phyloP scores from a whole-genome alignment of 345 rosid genomes.

The Salix caprea region DNA sequence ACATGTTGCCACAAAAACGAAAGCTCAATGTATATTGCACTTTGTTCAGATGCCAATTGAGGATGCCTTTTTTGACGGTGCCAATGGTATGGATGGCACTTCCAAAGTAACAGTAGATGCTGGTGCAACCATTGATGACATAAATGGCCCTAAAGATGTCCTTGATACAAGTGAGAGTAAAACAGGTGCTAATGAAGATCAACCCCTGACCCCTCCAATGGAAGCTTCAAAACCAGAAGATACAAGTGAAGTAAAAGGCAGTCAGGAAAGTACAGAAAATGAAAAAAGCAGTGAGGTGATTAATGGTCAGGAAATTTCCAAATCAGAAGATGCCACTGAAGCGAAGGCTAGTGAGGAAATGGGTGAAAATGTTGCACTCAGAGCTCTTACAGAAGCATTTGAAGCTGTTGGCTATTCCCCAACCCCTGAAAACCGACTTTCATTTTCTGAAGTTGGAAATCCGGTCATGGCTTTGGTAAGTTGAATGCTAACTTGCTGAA shows the following conservation, averaged over 20 bases:
- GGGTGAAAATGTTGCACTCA: conserved; percentile 54
- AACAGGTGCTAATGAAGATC: conserved; percentile 40
- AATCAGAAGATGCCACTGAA: conserved; percentile 37
- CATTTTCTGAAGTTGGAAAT: conserved; percentile 92
- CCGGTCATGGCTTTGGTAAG: conserved; percentile 99
- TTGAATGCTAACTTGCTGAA: not conserved
- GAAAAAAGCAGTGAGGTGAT: conserved; percentile 34
- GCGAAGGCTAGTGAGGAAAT: conserved; percentile 34
- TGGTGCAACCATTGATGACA: conserved; percentile 31
- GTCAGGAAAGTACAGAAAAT: conserved; percentile 38
- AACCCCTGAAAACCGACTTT: conserved; percentile 54
- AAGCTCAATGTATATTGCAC: conserved; percentile 95
- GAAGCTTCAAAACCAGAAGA: conserved; percentile 58
- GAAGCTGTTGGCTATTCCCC: conserved; percentile 69
- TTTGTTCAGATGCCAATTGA: conserved; percentile 97
- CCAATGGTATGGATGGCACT: conserved; percentile 35
- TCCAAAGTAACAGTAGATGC: conserved; percentile 47
- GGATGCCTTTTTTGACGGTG: conserved; percentile 64
- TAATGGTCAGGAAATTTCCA: conserved; percentile 35
- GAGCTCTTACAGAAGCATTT: conserved; percentile 84
- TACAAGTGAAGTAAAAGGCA: conserved; percentile 38
- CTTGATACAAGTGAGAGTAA: conserved; percentile 52
- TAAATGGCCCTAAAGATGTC: conserved; percentile 41
- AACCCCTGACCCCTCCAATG: conserved; percentile 30
- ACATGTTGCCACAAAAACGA: conserved; percentile 97